Conservation (phyloP, 2,329 filamentous ascomycete genomes). For the Trichophaea hybrida region DNA sequence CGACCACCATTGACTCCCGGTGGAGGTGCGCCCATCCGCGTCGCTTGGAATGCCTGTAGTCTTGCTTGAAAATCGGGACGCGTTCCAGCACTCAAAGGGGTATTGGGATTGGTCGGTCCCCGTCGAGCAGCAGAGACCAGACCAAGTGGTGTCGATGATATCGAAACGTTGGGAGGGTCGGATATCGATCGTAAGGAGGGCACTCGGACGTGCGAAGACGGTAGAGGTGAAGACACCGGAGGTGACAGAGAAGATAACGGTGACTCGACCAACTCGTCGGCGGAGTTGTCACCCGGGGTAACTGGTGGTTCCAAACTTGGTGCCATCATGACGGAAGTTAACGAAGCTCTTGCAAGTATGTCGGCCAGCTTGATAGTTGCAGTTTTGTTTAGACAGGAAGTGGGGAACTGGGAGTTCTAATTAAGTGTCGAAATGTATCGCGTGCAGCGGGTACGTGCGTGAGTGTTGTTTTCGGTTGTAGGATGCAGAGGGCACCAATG, state of each 20-base stretch:
- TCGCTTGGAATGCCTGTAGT: conserved; percentile 55
- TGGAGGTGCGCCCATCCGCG: conserved; percentile 32
- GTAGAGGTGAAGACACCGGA: not conserved
- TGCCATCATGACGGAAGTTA: not conserved
- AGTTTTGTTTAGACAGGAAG: not conserved
- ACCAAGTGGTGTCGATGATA: conserved; percentile 18
- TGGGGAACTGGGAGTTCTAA: not conserved
- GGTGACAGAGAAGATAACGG: not conserved
- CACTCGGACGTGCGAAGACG: not conserved
- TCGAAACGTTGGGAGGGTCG: conserved; percentile 8
- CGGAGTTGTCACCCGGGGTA: not conserved
- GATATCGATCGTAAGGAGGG: conserved; percentile 22
- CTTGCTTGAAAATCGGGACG: conserved; percentile 46
- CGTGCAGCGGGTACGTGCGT: not conserved
- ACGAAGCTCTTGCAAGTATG: not conserved
- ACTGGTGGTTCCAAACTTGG: not conserved
- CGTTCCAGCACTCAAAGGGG: conserved; percentile 34
- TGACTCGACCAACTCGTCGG: not conserved
- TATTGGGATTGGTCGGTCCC: conserved; percentile 36
- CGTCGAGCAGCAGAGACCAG: conserved; percentile 40
- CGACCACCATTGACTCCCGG: conserved; percentile 27
- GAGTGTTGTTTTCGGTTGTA: not conserved
- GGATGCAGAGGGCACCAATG: not conserved
- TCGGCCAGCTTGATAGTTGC: not conserved
- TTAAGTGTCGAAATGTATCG: too few relatives aligned